Base-by-base conservation (phyloP, 208 protist species). In the Leishmania major region DNA sequence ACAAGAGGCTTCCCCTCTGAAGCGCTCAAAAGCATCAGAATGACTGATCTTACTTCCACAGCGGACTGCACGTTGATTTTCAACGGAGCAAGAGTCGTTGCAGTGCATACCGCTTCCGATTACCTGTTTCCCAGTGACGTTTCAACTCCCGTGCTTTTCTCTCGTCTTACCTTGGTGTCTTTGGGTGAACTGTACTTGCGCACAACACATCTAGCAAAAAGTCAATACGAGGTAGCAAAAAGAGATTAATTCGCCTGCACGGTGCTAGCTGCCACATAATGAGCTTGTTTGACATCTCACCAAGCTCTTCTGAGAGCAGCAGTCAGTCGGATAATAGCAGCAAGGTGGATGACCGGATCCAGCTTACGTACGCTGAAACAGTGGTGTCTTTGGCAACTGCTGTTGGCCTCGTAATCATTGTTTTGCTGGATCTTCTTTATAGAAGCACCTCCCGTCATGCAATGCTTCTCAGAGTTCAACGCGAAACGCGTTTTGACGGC, bases 361-460 rank as follows among this genome's bases (percentile, higher is more conserved):
- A 87, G 49, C 77, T 97, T 19, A 89, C 91, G 35, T 94, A 96
- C 78, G 92, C 91, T 4, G 80, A 97, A 73, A 92, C 94, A 0
- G 91, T 97, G 0, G 92, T 97, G 17, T 93, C 92, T 3, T 80
- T 97, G 57, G 92, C 88, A 0, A 93, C 90, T 64, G 92, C 92
- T 4, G n/a, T 97, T 53, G 92, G 79, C 2, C 81, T 96, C 4
- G 57, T 95, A 7, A 85, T 95, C 78, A 79, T 94, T 11, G 88
- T 83, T 13, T 79, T 89, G 17, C 82, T 96, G 66, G 89, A 94
- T 70, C 78, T 96, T 28, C 73, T 97, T 35, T 92, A 94, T 51
- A 78, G 94, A 2, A 92, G 87, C 51, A 92, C 85, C 2, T 76
- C 69, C 4, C 84, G 94, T 11, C 89, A 95, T 51, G 70, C 87